Evolutionary conservation across 2,329 filamentous ascomycete genomes (phyloP).

Genomic region (Gaeumannomyces tritici): DNA sequence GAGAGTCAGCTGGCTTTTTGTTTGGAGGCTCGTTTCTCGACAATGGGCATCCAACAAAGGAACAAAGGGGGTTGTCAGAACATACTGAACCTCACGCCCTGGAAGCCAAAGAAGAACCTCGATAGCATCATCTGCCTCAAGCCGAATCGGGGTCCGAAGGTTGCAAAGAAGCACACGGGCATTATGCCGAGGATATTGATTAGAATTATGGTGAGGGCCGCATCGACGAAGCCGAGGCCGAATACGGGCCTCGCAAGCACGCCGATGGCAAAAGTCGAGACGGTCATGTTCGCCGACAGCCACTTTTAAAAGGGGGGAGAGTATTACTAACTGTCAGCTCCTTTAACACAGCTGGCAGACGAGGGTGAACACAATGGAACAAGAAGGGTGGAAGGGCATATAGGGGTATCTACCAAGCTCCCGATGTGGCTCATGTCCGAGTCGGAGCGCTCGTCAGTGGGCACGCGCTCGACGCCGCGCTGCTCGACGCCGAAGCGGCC

Average conservation of each 20-base stretch:
- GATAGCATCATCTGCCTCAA: slow-evolving; percentile 52
- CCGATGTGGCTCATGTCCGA: slow-evolving; percentile 56
- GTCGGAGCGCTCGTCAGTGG: slow-evolving; percentile 58
- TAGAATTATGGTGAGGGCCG: slow-evolving; percentile 62
- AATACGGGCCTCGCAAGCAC: slow-evolving; percentile 61
- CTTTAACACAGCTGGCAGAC: neutral
- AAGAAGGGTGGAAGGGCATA: too few species aligned
- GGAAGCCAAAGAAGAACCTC: slow-evolving; percentile 49
- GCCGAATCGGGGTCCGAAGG: slow-evolving; percentile 46
- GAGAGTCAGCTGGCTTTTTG: neutral
- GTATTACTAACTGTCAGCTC: slow-evolving; percentile 1
- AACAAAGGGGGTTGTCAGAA: slow-evolving; percentile 7
- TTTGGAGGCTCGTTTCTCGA: too few species aligned
- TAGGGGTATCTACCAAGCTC: slow-evolving; percentile 50
- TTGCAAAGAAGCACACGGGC: slow-evolving; percentile 46
- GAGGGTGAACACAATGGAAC: neutral
- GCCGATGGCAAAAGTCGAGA: slow-evolving; percentile 68
- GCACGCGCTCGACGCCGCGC: slow-evolving; percentile 67
- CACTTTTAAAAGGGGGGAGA: slow-evolving; percentile 36
- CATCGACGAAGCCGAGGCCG: slow-evolving; percentile 61
- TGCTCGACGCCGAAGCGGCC: slow-evolving; percentile 61
- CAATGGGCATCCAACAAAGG: too few species aligned
- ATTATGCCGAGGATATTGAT: slow-evolving; percentile 59
- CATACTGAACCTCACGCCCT: slow-evolving; percentile 57
- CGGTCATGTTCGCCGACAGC: slow-evolving; percentile 70